Evolutionary conservation across 495 filamentous ascomycete genomes (phyloP).

Genomic region (Bacidia rubella): DNA sequence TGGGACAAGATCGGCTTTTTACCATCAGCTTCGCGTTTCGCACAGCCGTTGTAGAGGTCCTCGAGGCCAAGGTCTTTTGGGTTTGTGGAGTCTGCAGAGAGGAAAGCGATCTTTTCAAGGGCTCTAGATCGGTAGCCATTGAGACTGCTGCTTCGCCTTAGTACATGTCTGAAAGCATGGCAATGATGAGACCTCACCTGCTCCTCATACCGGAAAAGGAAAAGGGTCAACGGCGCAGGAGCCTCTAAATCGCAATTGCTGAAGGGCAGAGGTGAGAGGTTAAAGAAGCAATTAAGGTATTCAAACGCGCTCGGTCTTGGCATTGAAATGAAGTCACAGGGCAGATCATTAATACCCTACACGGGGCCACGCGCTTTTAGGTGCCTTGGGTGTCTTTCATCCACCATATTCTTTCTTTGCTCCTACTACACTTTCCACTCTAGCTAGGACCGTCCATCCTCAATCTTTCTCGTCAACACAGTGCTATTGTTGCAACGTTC

Average conservation of each 20-base stretch:
- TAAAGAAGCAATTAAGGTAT: no score
- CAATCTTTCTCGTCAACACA: no score
- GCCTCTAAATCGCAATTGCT: background rate
- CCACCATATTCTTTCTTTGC: background rate
- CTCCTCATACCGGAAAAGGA: background rate
- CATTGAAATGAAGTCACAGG: background rate
- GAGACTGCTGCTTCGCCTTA: background rate
- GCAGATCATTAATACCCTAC: background rate
- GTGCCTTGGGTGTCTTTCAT: background rate
- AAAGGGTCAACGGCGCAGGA: background rate
- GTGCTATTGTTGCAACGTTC: no score
- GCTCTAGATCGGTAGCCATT: constrained; percentile 32
- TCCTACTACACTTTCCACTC: background rate
- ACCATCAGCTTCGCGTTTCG: constrained; percentile 21
- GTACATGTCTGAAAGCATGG: background rate
- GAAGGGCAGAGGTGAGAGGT: background rate
- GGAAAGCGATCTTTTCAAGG: constrained; percentile 57
- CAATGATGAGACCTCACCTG: background rate
- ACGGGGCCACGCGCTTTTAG: background rate
- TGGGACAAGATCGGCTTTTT: constrained; percentile 10
- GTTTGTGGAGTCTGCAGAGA: constrained; percentile 40
- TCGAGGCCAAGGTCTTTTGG: constrained; percentile 51
- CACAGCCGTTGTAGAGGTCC: constrained; percentile 41
- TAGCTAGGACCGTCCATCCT: no score
- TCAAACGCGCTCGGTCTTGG: no score